phyloP scores from a whole-genome alignment of 2,329 filamentous ascomycete species.

The Biscogniauxia mediterranea region DNA sequence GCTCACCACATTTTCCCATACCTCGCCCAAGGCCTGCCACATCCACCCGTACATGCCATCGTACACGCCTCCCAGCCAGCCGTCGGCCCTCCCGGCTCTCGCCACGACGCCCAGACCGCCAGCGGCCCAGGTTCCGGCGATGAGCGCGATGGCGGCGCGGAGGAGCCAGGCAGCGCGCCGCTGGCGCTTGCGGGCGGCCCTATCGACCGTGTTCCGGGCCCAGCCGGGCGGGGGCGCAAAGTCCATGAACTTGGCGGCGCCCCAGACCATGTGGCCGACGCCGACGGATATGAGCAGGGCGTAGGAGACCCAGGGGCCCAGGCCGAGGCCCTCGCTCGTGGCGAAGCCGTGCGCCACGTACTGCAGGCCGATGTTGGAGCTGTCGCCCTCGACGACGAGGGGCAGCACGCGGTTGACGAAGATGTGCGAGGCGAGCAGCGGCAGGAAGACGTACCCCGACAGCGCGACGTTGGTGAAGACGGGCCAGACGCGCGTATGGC shows the following conservation, averaged over 20 bases:
- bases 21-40: slow-evolving; percentile 1
- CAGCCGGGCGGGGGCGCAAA: slow-evolving; percentile 56
- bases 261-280: slow-evolving; percentile 79
- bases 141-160: slow-evolving; percentile 54
- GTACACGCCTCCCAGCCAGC: slow-evolving; percentile 80
- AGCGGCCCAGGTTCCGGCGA: slow-evolving; percentile 70
- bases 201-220: slow-evolving; percentile 48
- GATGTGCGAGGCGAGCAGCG: slow-evolving; percentile 68
- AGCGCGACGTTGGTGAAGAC: slow-evolving; percentile 65
- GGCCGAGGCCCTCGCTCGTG: slow-evolving; percentile 50
- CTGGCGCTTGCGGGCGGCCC: slow-evolving; percentile 50
- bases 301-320: slow-evolving; percentile 65
- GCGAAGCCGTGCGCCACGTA: slow-evolving; percentile 87
- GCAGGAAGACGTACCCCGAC: slow-evolving; percentile 69
- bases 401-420: slow-evolving; percentile 76
- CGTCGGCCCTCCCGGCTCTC: slow-evolving; percentile 63
- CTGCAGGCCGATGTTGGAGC: slow-evolving; percentile 77
- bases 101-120: slow-evolving; percentile 79
- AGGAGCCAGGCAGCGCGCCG: slow-evolving; percentile 70
- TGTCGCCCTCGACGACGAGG: slow-evolving; percentile 74
- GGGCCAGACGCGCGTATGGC: slow-evolving; percentile 58
- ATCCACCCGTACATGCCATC: slow-evolving; percentile 61
- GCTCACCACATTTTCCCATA: background rate
- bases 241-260: slow-evolving; percentile 78
- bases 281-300: slow-evolving; percentile 63